Evolutionary conservation across 352 stramenopile genomes (phyloP).

Genomic region (Phytopythium aichiense): DNA sequence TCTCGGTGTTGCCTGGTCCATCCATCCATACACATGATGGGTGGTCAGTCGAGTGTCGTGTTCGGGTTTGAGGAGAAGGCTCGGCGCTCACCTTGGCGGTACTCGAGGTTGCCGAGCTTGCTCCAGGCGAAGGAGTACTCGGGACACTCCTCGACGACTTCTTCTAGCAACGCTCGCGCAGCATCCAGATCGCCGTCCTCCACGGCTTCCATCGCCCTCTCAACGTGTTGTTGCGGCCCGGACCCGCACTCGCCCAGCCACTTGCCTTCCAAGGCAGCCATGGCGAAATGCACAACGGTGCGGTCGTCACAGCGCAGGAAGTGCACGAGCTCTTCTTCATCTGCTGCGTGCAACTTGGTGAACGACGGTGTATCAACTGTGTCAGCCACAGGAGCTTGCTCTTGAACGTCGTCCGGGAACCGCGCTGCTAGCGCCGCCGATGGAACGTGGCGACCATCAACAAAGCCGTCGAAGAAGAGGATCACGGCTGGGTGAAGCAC

Average conservation of each 20-base stretch:
- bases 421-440: constrained; percentile 53
- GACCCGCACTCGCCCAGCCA: constrained; percentile 59
- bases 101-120: constrained; percentile 68
- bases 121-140: constrained; percentile 69
- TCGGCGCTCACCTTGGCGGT: constrained; percentile 39
- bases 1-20: constrained; percentile 37
- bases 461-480: constrained; percentile 78
- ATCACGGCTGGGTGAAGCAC: constrained; percentile 60
- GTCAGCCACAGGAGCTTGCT: constrained; percentile 5
- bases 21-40: neutral
- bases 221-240: constrained; percentile 34
- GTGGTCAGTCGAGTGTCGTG: constrained; percentile 3
- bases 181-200: constrained; percentile 30
- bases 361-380: constrained; percentile 46
- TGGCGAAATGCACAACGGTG: constrained; percentile 67
- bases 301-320: constrained; percentile 68
- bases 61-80: neutral
- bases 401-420: constrained; percentile 50
- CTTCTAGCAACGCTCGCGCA: constrained; percentile 41
- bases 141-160: constrained; percentile 41
- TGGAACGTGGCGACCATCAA: constrained; percentile 47
- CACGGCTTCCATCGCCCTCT: constrained; percentile 19
- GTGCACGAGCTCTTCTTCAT: constrained; percentile 57
- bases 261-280: constrained; percentile 63
- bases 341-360: constrained; percentile 59